phyloP scores from a whole-genome alignment of 1,284 basidiomycete genomes.

The Irpex rosettiformis region DNA sequence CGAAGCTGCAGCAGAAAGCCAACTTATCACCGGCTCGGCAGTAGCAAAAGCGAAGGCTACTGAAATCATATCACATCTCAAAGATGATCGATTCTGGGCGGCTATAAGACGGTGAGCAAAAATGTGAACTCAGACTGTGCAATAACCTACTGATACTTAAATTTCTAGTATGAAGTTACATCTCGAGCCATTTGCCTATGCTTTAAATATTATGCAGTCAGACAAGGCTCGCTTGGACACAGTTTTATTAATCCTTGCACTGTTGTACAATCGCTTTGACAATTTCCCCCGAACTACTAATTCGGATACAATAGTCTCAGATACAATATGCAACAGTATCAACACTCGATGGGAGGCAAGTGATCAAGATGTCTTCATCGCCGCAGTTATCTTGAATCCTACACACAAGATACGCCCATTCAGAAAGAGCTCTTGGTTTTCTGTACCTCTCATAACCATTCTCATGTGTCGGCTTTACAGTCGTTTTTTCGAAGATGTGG shows the following conservation, averaged over 20 bases:
- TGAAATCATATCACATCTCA: conserved; percentile 4
- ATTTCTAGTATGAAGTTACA: conserved; percentile 24
- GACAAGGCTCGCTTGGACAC: conserved; percentile 20
- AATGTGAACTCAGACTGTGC: not conserved
- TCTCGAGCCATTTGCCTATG: conserved; percentile 26
- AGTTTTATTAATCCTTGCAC: conserved; percentile 21
- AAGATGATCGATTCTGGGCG: conserved; percentile 14
- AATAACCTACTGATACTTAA: not conserved
- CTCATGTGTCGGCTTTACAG: not conserved
- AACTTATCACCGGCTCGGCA: not conserved
- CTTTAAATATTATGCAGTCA: conserved; percentile 24
- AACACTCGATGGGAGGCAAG: conserved; percentile 30
- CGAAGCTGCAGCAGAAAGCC: not conserved
- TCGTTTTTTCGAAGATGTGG: not conserved
- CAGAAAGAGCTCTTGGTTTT: not conserved
- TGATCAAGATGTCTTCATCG: conserved; percentile 36
- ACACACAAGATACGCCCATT: not conserved
- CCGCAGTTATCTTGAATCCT: conserved; percentile 23
- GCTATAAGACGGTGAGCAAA: conserved; percentile 7
- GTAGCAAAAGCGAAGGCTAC: not conserved
- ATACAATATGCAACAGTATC: conserved; percentile 22
- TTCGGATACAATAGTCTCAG: not conserved
- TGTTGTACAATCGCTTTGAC: conserved; percentile 10
- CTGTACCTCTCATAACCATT: not conserved
- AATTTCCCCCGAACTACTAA: not conserved